Evolutionary conservation across 805 yeast genomes (phyloP), one percentile per base, ranked within the genome.

Genomic region (Tetrapisispora nanseiensis): DNA sequence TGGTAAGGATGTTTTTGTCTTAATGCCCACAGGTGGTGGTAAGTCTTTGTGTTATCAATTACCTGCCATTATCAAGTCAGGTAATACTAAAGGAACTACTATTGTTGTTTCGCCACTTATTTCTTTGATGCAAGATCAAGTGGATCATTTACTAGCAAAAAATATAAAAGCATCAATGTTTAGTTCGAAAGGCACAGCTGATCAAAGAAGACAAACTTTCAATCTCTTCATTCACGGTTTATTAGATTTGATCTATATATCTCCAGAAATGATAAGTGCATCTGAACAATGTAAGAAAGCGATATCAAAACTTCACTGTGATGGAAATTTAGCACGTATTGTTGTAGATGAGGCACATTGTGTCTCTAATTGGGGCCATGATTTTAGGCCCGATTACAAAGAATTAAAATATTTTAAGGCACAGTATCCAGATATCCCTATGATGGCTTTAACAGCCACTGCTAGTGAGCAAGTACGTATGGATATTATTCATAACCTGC

Each of bases 1-100:
- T 5, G 95, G 96, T 1, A 71, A 74, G 34, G 98, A 92, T 60
- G 95, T 85, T 0, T 86, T 92, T 65, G 97, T 92, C 2, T 68
- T 92, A 52, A 90, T 92, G 95, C 98, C 98, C 0, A 92, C 98
- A 0, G 98, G 98, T 30, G 98, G 98, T 39, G 98, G 98, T 39
- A 92, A 92, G 58, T 89, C 97, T 0, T 65, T 92, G 24, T 92
- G 98, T 59, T 92, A 89, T 62, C 98, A 92, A 62, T 69, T 92
- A 29, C 97, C 98, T 0, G 96, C 98, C 0, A 68, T 92, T 34
- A 78, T 90, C 1, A 69, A 71, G 33, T 69, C 80, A 2, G 96
- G 96, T 1, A 69, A 60, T 19, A 85, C 95, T 0, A 65, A 64
- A 15, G 97, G 97, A 13, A 82, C 92, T 0, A 86, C 97, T 0